Evolutionary conservation across 1,284 basidiomycete genomes (phyloP).

Genomic region (Chalciporus sp.): DNA sequence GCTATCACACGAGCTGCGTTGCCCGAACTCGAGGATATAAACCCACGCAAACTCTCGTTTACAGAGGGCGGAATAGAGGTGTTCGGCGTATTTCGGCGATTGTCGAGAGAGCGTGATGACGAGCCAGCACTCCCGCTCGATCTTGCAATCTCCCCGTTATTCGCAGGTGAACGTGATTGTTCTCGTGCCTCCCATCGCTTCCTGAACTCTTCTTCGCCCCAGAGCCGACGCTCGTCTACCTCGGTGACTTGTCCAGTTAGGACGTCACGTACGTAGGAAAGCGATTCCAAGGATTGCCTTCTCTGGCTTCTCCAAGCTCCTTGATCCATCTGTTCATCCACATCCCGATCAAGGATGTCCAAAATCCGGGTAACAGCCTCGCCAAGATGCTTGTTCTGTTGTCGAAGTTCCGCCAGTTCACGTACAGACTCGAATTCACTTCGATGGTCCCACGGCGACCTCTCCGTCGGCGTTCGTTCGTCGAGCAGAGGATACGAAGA

Average conservation of each 20-base stretch:
- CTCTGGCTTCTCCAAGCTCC: constrained; percentile 47
- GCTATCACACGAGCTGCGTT: constrained; percentile 13
- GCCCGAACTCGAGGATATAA: constrained; percentile 12
- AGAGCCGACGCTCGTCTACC: constrained; percentile 65
- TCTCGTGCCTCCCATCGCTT: constrained; percentile 32
- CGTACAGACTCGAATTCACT: constrained; percentile 67
- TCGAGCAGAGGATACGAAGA: constrained; percentile 64
- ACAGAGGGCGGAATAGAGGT: constrained; percentile 15
- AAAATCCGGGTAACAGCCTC: constrained; percentile 72
- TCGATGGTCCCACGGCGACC: constrained; percentile 65
- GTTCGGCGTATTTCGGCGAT: constrained; percentile 17
- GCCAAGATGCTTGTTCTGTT: constrained; percentile 61
- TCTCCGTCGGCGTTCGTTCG: constrained; percentile 56
- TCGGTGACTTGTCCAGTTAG: constrained; percentile 53
- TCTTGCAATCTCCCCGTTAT: constrained; percentile 4
- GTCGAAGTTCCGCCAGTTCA: constrained; percentile 54
- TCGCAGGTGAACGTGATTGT: constrained; percentile 3
- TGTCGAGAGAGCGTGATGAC: constrained; percentile 11
- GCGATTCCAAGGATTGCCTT: constrained; percentile 69
- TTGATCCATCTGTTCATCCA: constrained; percentile 43
- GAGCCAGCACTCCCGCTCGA: constrained; percentile 3
- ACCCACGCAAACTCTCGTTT: constrained; percentile 28
- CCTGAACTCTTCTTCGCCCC: constrained; percentile 53
- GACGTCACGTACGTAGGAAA: constrained; percentile 76
- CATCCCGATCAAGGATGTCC: constrained; percentile 55